Percentiles rank a stretch among this genome's conserved stretches.
Conservation (phyloP, 352 stramenopile species). For the Globisporangium uncinulatum region DNA sequence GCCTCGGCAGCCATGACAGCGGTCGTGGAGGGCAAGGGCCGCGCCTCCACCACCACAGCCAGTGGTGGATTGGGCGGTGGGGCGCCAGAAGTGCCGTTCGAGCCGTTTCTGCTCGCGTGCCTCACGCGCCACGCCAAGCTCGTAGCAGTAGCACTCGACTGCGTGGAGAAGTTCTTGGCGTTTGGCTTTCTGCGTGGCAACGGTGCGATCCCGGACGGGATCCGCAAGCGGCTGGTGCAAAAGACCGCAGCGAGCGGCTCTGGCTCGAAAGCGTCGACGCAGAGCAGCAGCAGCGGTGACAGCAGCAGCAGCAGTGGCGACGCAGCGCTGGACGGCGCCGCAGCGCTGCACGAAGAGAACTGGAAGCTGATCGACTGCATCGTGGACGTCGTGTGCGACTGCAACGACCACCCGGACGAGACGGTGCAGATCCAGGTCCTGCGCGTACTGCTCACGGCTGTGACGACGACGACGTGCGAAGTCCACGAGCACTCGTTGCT, state of each 20-base stretch:
- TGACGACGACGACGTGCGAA: constrained; percentile 86
- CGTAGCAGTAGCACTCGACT: constrained; percentile 78
- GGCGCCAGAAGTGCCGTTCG: constrained; percentile 52
- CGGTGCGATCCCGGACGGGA: constrained; percentile 48
- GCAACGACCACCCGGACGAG: constrained; percentile 88
- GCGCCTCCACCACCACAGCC: constrained; percentile 2
- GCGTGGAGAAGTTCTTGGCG: constrained; percentile 87
- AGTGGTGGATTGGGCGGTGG: constrained; percentile 20
- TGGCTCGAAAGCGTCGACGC: neutral
- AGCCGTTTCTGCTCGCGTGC: constrained; percentile 69
- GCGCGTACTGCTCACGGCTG: constrained; percentile 87
- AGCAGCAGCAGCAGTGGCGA: constrained; percentile 12
- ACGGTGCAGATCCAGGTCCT: constrained; percentile 92
- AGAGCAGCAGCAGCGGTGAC: constrained; percentile 10
- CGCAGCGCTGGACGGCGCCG: constrained; percentile 14
- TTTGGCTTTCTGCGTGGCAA: constrained; percentile 81
- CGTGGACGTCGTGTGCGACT: constrained; percentile 87
- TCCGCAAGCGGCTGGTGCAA: constrained; percentile 59
- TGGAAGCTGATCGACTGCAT: constrained; percentile 85
- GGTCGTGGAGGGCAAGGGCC: constrained; percentile 23
- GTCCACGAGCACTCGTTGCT: constrained; percentile 93
- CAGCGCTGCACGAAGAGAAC: constrained; percentile 37
- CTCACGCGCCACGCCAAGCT: constrained; percentile 74
- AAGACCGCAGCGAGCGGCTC: constrained; percentile 19
- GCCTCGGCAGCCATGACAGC: constrained; percentile 39